phyloP scores from a whole-genome alignment of 805 yeast genomes.

The Cyberlindnera lachancei region DNA sequence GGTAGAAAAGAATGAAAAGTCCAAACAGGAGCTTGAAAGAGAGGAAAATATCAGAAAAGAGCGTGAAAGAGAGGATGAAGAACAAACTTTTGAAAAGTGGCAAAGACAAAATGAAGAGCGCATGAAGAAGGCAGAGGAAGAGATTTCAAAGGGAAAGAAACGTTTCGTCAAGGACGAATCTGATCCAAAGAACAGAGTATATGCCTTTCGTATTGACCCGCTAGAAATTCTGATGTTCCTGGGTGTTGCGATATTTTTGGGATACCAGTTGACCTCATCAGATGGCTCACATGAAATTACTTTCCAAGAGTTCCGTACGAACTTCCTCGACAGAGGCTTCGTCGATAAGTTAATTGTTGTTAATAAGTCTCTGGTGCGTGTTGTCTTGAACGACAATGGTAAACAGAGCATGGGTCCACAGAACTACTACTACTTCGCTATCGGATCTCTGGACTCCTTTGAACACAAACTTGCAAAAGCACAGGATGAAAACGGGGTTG shows the following conservation, averaged over 20 bases:
- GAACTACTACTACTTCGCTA: slow-evolving; percentile 53
- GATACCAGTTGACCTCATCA: slow-evolving; percentile 21
- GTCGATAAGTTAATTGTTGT: slow-evolving; percentile 71
- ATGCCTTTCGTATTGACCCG: slow-evolving; percentile 27
- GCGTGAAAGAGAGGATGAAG: slow-evolving; percentile 8
- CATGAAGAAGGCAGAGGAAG: slow-evolving; percentile 14
- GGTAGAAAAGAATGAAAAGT: slow-evolving; percentile 1
- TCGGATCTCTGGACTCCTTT: slow-evolving; percentile 85
- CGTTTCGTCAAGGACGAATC: slow-evolving; percentile 19
- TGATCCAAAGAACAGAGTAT: slow-evolving; percentile 26
- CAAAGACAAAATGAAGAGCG: slow-evolving; percentile 12
- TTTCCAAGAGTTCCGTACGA: slow-evolving; percentile 84
- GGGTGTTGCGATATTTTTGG: slow-evolving; percentile 26
- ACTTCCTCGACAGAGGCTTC: slow-evolving; percentile 66
- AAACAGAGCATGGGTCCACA: slow-evolving; percentile 35
- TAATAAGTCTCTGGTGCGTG: slow-evolving; percentile 68
- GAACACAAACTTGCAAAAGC: slow-evolving; percentile 73
- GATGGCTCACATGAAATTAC: slow-evolving; percentile 53
- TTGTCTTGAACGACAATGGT: slow-evolving; percentile 59
- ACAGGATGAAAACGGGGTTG: slow-evolving; percentile 60
- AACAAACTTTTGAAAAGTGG: slow-evolving; percentile 4
- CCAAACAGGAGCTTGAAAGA: slow-evolving; percentile 2
- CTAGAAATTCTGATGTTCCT: slow-evolving; percentile 27
- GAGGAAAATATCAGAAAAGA: slow-evolving; percentile 9
- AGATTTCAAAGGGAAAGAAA: slow-evolving; percentile 8